phyloP scores from a whole-genome alignment of 2,329 filamentous ascomycete genomes.

The Coniochaeta prunicola region DNA sequence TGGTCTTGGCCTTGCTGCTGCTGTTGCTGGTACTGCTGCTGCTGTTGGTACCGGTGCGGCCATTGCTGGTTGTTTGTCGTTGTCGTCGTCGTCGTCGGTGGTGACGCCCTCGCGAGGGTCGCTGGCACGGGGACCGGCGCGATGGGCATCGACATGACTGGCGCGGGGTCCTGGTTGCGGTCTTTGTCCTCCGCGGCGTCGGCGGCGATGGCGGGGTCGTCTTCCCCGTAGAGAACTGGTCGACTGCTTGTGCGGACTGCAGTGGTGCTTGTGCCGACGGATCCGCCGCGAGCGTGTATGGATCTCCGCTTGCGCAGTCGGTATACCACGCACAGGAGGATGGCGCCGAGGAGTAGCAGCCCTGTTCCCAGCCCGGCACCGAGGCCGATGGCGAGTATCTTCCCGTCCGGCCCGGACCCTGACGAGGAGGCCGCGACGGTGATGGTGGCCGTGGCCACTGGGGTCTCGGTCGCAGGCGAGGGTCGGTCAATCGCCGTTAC shows the following conservation, averaged over 20 bases:
- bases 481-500: conserved; percentile 4
- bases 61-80: neutral
- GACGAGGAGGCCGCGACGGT: neutral
- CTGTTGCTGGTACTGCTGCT: neutral
- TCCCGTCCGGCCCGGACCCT: neutral
- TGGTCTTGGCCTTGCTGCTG: neutral
- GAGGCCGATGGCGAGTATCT: conserved; percentile 4
- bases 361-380: conserved; percentile 3
- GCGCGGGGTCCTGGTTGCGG: neutral
- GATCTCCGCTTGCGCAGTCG: neutral
- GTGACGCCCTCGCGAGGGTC: too few relatives aligned
- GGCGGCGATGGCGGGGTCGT: neutral
- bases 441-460: neutral
- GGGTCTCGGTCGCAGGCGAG: neutral
- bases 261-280: neutral
- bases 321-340: neutral
- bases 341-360: neutral
- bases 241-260: neutral
- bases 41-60: neutral
- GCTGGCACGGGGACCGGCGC: neutral
- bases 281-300: neutral
- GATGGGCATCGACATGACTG: neutral
- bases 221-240: neutral
- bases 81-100: too few relatives aligned
- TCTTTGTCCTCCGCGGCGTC: neutral